phyloP scores from a whole-genome alignment of 225 moss, liverwort and hornwort genomes.

The Sphagnum tenellum region DNA sequence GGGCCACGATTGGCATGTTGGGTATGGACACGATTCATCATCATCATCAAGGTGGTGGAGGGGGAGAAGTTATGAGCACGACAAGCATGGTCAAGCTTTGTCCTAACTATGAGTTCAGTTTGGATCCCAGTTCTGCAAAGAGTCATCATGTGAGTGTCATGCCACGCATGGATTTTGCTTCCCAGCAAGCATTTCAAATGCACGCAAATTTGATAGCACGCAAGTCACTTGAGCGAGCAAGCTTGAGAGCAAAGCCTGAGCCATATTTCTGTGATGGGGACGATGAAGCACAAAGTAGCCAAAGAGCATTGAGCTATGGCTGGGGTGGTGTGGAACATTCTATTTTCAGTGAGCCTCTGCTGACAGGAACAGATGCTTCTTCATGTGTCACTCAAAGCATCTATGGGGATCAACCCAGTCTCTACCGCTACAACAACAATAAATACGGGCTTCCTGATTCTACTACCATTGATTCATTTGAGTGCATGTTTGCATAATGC shows the following conservation, averaged over 20 bases:
- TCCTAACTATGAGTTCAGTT: constrained; percentile 18
- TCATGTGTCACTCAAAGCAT: constrained; percentile 28
- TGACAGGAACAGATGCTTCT: constrained; percentile 18
- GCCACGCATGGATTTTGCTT: constrained; percentile 10
- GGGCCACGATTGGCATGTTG: background rate
- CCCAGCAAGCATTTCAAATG: constrained; percentile 14
- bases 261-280: constrained; percentile 28
- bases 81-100: constrained; percentile 21
- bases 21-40: constrained; percentile 11
- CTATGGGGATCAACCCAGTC: constrained; percentile 24
- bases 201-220: constrained; percentile 5
- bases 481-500: constrained; percentile 40
- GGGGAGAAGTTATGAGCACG: constrained; percentile 8
- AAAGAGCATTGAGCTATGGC: constrained; percentile 22
- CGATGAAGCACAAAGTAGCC: constrained; percentile 50
- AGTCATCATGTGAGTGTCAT: constrained; percentile 13
- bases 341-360: constrained; percentile 6
- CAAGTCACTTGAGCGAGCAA: constrained; percentile 17
- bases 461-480: constrained; percentile 28
- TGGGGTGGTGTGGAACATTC: constrained; percentile 16
- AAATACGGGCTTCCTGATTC: constrained; percentile 22
- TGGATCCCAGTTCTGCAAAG: constrained; percentile 6
- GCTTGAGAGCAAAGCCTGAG: constrained; percentile 38
- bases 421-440: constrained; percentile 23
- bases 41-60: too few relatives aligned